Base-by-base conservation (phyloP, 169 alveolate genomes). In the Cyclospora cayetanensis region DNA sequence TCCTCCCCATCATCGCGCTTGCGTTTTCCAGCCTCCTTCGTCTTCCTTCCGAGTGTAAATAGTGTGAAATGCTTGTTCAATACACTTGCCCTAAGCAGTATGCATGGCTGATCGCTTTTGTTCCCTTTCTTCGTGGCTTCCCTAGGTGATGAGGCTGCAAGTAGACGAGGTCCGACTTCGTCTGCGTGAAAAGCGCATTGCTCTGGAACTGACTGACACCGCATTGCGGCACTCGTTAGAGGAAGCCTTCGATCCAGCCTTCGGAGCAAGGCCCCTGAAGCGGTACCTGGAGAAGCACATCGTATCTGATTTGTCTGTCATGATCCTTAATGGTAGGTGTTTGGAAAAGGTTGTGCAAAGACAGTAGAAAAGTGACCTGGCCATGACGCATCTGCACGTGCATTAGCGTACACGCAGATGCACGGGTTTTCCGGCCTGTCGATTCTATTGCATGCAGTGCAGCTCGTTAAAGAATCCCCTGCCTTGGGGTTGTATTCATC, bases 201-300 rank as follows among this genome's bases (percentile, higher is more conserved):
- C 35, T n/a, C 20, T 80, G 52, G 63, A 37, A 15, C 53, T 84
- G 60, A 53, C 86, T 7, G 77, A 35, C 65, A 80, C 83, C 55
- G 82, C 90, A 18, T 35, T 84, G 34, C 77, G 25, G 25, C 84
- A 72, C 29, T 72, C 89, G 0, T 80, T 65, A 15, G 79, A 68
- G 50, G 87, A 84, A 12, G 92, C 92, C 35, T 91, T 68, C 74
- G 90, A 87, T 63, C 93, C 95, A 2, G 94, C 83, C 25, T 90
- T 63, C 29, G 95, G 95, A 29, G 94, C 94, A 3, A 63, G 95
- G 29, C 95, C 94, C 31, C 93, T 90, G 37, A 82, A 79, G 29
- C 91, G 94, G 12, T 85, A 72, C 18, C 20, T 91, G 7, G 93
- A 88, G 55, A 72, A 72, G 15, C 88, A 66, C 39, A 39, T 93